Conservation (phyloP, 2,329 filamentous ascomycete species). For the Fusarium camptoceras region DNA sequence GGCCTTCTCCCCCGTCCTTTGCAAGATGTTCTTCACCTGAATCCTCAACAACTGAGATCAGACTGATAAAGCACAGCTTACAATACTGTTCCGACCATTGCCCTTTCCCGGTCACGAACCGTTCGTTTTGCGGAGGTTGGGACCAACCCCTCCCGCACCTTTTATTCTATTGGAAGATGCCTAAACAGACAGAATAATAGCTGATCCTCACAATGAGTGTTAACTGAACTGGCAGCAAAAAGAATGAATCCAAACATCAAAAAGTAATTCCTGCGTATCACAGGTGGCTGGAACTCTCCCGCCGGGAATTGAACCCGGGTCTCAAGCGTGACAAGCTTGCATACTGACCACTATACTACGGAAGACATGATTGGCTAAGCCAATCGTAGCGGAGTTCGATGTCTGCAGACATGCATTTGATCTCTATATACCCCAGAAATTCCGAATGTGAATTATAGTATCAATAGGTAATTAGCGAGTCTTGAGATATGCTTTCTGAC, state of each 20-base stretch:
- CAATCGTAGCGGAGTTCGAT: constrained; percentile 1
- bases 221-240: not conserved
- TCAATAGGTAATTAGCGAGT: not conserved
- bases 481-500: not conserved
- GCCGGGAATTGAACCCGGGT: constrained; percentile 37
- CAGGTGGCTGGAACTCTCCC: constrained; percentile 35
- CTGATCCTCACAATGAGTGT: too few relatives aligned
- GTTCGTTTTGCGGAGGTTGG: too few relatives aligned
- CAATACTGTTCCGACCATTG: too few relatives aligned
- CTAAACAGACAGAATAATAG: not conserved
- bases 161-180: not conserved
- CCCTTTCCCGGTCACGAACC: too few relatives aligned
- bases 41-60: too few relatives aligned
- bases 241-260: not conserved
- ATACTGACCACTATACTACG: constrained; percentile 40
- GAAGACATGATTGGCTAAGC: constrained; percentile 18
- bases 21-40: too few relatives aligned
- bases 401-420: not conserved
- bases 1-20: too few relatives aligned
- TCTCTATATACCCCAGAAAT: not conserved
- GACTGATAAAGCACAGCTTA: too few relatives aligned
- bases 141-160: too few relatives aligned
- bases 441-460: not conserved
- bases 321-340: constrained; percentile 38
- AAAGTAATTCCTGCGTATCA: constrained; percentile 9